Conservation (phyloP, 2,329 filamentous ascomycete species). For the Sporothrix protearum region DNA sequence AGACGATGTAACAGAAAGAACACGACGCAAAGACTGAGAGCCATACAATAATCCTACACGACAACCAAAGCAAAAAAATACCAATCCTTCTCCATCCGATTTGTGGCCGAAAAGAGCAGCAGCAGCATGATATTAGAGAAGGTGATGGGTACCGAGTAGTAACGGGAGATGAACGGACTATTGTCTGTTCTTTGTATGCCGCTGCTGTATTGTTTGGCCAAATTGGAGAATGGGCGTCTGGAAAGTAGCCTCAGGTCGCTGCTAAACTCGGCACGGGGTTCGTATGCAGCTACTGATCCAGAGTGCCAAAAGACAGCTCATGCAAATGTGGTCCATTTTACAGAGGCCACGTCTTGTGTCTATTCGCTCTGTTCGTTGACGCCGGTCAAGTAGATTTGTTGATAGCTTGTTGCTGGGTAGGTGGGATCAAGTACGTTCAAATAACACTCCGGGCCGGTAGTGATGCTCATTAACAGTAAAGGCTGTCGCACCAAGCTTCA, state of each 20-base stretch:
- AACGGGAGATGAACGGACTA: not conserved
- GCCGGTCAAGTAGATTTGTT: not conserved
- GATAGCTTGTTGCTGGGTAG: not conserved
- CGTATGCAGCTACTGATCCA: not conserved
- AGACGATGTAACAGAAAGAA: not conserved
- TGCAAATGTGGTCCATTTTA: constrained; percentile 10
- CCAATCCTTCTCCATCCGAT: not conserved
- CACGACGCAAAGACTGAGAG: not conserved
- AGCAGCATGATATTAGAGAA: not conserved
- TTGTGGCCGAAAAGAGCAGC: not conserved
- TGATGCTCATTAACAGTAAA: not conserved
- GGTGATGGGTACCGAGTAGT: not conserved
- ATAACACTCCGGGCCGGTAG: not conserved
- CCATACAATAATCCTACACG: constrained; percentile 16
- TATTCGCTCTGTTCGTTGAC: not conserved
- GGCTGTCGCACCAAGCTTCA: not conserved
- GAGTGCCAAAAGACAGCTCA: not conserved
- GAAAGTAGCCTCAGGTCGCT: not conserved
- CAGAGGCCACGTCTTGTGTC: not conserved
- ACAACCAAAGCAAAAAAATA: not conserved
- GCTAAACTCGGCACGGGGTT: not conserved
- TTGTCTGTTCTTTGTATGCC: not conserved
- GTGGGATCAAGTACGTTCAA: not conserved
- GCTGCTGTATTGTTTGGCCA: not conserved
- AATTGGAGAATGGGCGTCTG: not conserved